A percentile compares a stretch with the other conserved stretches of the same genome.
These are phyloP conservation scores for Ogataea minuta DNA, from an alignment of 805 yeast species.

Conservation along the genomic window DNA sequence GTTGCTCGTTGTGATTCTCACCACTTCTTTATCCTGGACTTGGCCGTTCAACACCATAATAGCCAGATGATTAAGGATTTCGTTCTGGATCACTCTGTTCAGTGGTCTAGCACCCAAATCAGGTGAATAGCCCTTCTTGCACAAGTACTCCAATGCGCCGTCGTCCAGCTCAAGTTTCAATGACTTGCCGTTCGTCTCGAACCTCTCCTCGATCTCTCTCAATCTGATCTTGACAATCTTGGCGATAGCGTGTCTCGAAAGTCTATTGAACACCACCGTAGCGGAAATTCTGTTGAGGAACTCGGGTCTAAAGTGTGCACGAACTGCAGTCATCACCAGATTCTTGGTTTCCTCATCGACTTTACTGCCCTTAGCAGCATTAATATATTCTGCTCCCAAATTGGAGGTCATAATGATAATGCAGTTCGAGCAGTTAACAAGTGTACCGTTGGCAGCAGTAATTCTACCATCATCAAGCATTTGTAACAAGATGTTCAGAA, in stretches of 20 bases:
- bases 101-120: conserved; percentile 97
- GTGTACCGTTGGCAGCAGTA: conserved; percentile 91
- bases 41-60: conserved; percentile 85
- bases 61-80: conserved; percentile 84
- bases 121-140: conserved; percentile 83
- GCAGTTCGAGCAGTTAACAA: conserved; percentile 87
- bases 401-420: conserved; percentile 96
- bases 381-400: conserved; percentile 90
- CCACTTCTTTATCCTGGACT: conserved; percentile 82
- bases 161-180: conserved; percentile 70
- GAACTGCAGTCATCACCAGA: conserved; percentile 78
- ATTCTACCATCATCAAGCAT: conserved; percentile 95
- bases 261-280: conserved; percentile 87
- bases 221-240: conserved; percentile 88
- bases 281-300: conserved; percentile 94
- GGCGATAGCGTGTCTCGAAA: conserved; percentile 86
- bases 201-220: conserved; percentile 80
- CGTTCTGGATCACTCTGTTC: conserved; percentile 85
- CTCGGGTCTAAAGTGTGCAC: conserved; percentile 93
- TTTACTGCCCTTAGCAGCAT: conserved; percentile 57
- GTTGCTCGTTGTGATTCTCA: conserved; percentile 53
- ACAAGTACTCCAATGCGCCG: conserved; percentile 76
- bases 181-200: conserved; percentile 78
- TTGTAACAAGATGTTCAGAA: conserved; percentile 85
- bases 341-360: conserved; percentile 69